These are phyloP conservation scores for Chaetomiaceae sp. DNA, from an alignment of 2,329 filamentous ascomycete species.

Conservation along the genomic window DNA sequence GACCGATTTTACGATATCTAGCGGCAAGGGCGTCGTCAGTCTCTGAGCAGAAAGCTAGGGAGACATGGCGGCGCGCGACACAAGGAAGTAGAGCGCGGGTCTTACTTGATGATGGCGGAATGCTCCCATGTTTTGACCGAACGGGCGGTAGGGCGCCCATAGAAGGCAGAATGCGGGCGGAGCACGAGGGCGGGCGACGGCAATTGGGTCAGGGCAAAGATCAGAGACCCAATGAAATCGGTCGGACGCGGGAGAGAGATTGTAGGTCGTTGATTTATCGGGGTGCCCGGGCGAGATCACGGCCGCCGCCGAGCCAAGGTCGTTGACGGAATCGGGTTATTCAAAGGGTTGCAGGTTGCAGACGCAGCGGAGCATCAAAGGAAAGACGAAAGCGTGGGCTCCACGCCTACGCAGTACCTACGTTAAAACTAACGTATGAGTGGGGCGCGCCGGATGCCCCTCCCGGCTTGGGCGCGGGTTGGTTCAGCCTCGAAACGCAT, in stretches of 20 bases:
- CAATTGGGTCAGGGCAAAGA: conserved; percentile 6
- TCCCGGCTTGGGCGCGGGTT: neutral
- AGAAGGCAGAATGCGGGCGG: conserved; percentile 27
- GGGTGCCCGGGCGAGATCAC: neutral
- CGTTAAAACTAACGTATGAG: too few relatives aligned
- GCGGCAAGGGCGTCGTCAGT: conserved; percentile 22
- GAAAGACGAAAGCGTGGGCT: conserved; percentile 1
- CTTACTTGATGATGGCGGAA: conserved; percentile 43
- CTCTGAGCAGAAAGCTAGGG: conserved; percentile 11
- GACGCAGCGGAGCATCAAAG: conserved; percentile 1
- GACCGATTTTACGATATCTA: conserved; percentile 43
- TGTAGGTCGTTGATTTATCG: too few relatives aligned
- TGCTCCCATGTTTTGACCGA: conserved; percentile 48
- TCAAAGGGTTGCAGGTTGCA: neutral
- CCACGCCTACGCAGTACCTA: too few relatives aligned
- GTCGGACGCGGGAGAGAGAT: conserved; percentile 3
- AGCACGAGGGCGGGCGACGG: conserved; percentile 15
- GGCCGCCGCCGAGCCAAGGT: conserved; percentile 8
- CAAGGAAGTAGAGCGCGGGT: neutral
- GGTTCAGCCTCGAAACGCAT: conserved; percentile 4
- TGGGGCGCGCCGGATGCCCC: conserved; percentile 2
- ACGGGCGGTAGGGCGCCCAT: conserved; percentile 42
- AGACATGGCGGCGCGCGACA: conserved; percentile 2
- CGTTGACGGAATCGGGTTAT: neutral
- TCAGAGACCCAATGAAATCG: conserved; percentile 2